phyloP scores from a whole-genome alignment of 176 grass and related monocot species.

The Oryza meyeriana region DNA sequence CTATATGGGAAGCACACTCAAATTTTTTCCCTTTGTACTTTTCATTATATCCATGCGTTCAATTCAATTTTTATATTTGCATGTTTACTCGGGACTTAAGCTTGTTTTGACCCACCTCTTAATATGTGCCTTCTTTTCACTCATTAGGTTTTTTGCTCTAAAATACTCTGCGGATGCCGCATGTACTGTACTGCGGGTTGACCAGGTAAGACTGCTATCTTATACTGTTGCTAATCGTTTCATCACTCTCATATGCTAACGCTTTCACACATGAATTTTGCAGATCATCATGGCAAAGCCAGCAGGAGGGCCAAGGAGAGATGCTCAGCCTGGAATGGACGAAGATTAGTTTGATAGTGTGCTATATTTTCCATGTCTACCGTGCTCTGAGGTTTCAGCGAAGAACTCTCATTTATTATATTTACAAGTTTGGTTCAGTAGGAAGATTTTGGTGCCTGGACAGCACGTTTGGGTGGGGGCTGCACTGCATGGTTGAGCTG shows the following conservation, averaged over 20 bases:
- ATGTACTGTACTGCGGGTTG: conserved; percentile 80
- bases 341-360: conserved; percentile 58
- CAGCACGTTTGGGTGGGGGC: background rate
- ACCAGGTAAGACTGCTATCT: conserved; percentile 51
- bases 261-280: background rate
- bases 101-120: background rate
- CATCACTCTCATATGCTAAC: background rate
- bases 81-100: background rate
- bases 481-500: background rate
- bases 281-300: conserved; percentile 98
- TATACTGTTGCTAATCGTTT: background rate
- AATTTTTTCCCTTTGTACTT: background rate
- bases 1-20: background rate
- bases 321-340: conserved; percentile 60
- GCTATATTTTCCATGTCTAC: conserved; percentile 10
- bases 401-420: conserved; percentile 6
- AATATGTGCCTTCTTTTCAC: background rate
- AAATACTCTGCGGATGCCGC: conserved; percentile 77
- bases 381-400: background rate
- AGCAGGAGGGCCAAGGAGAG: conserved; percentile 71
- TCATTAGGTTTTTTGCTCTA: conserved; percentile 71
- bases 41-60: background rate
- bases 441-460: conserved; percentile 25
- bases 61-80: background rate
- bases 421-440: conserved; percentile 39